phyloP scores from a whole-genome alignment of 2,329 filamentous ascomycete genomes.

The Cercospora sp. region DNA sequence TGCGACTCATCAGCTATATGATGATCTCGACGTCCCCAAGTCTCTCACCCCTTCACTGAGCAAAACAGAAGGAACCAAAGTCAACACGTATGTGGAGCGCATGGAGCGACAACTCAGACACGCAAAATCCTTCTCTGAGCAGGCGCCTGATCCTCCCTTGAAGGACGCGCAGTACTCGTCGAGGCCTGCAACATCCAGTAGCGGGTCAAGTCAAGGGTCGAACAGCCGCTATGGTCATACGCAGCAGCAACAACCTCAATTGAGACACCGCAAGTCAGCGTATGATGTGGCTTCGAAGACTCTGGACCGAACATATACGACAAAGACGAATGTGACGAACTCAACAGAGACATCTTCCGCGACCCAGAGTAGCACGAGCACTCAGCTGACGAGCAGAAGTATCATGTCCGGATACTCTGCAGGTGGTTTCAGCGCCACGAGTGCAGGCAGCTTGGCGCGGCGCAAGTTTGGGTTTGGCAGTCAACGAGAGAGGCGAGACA shows the following conservation, averaged over 20 bases:
- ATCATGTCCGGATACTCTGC: conserved; percentile 94
- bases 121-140: conserved; percentile 58
- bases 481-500: conserved; percentile 31
- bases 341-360: conserved; percentile 58
- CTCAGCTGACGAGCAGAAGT: conserved; percentile 76
- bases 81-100: conserved; percentile 83
- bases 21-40: conserved; percentile 48
- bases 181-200: conserved; percentile 34
- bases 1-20: conserved; percentile 40
- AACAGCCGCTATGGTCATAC: conserved; percentile 36
- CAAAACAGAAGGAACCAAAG: conserved; percentile 61
- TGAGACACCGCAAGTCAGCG: conserved; percentile 67
- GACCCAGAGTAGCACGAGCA: conserved; percentile 68
- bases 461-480: conserved; percentile 59
- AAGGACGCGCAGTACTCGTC: conserved; percentile 34
- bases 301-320: conserved; percentile 79
- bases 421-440: conserved; percentile 88
- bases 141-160: conserved; percentile 39
- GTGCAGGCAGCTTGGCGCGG: conserved; percentile 86
- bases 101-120: conserved; percentile 82
- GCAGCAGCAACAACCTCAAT: conserved; percentile 46
- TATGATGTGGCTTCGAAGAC: conserved; percentile 71
- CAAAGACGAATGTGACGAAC: conserved; percentile 80
- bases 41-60: conserved; percentile 50
- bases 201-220: conserved; percentile 33